Evolutionary conservation across 2,329 filamentous ascomycete genomes (phyloP).

Genomic region (Metarhizium guizhouense): DNA sequence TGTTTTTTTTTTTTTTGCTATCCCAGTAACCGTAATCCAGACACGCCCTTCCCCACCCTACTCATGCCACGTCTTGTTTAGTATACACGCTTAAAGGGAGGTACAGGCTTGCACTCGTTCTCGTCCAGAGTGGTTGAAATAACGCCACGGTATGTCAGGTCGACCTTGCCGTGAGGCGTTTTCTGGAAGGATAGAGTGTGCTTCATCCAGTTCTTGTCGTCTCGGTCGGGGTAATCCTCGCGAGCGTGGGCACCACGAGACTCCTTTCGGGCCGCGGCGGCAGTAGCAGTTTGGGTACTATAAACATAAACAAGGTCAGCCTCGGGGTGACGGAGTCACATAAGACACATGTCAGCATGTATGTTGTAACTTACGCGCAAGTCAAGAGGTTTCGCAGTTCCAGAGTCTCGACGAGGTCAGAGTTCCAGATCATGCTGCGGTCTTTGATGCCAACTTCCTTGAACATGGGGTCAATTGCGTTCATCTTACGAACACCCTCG

Average conservation of each 20-base stretch:
- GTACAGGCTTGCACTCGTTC: constrained; percentile 90
- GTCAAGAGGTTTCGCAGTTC: constrained; percentile 93
- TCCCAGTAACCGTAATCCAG: not conserved
- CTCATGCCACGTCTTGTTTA: constrained; percentile 35
- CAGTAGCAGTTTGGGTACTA: constrained; percentile 80
- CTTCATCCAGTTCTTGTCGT: constrained; percentile 98
- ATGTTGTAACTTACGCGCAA: constrained; percentile 67
- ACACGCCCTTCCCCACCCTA: not conserved
- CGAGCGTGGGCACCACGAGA: constrained; percentile 94
- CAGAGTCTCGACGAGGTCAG: constrained; percentile 89
- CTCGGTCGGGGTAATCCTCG: constrained; percentile 92
- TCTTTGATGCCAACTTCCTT: constrained; percentile 89
- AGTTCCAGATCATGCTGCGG: constrained; percentile 99
- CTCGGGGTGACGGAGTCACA: not conserved
- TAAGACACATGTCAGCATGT: not conserved
- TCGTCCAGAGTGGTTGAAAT: constrained; percentile 80
- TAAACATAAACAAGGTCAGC: not conserved
- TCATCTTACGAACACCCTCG: constrained; percentile 84
- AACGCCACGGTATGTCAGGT: constrained; percentile 80
- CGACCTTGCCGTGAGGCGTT: constrained; percentile 76
- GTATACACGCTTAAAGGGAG: constrained; percentile 92
- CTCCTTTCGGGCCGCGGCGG: constrained; percentile 91
- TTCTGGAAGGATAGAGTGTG: constrained; percentile 96
- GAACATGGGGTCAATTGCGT: constrained; percentile 72
- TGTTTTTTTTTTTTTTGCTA: not conserved